Base-by-base conservation (phyloP, 2,329 filamentous ascomycete genomes). In the Cercospora sojina region DNA sequence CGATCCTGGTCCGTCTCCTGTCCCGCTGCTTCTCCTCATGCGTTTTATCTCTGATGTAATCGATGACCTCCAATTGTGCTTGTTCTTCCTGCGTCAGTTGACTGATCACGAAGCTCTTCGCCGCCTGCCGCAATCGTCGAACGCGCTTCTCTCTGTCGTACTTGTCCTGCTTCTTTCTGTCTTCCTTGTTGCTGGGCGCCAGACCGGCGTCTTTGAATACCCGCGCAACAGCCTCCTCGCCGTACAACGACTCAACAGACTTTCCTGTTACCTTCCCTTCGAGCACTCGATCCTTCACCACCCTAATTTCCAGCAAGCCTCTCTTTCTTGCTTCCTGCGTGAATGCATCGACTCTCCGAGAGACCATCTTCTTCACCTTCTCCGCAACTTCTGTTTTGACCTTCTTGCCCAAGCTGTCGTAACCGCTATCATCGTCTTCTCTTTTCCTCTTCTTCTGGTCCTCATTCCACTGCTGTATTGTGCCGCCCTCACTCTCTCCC, bases 401-500 rank as follows among this genome's bases (percentile, higher is more conserved):
- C 13, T 72, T 70, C 35, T 66, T 60, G n/a, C 66, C 69, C 65
- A 69, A 71, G 20, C 66, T 41, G n/a, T 59, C 60, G 12, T 68
- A 47, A 18, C 35, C 61, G 18, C 60, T 27, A 35, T 63, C 35
- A 10, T 59, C 47, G 16, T 66, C 64, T 16, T 47, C 62, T 12
- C 43, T 57, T 12, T 62, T 61, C 12, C 64, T 66, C 64, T 71
- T 71, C 43, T 67, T 66, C 56, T 62, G 68, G 43, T 56, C 41
- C 18, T 67, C 64, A 5, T 66, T 60, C 41, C 59, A 58, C 38
- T 69, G 55, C 23, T 71, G 72, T 67, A 92, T 79, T 2, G 92
- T 96, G 2, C 93, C 93, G 47, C 87, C 83, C 64, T 98, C 83
- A 23, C 88, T 82, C 63, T 93, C 91, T 8, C 95, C 95, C 69